Percentiles rank a stretch among this genome's conserved stretches.
phyloP scores from a whole-genome alignment of 2,329 filamentous ascomycete species.

The Pseudocercospora cruenta region DNA sequence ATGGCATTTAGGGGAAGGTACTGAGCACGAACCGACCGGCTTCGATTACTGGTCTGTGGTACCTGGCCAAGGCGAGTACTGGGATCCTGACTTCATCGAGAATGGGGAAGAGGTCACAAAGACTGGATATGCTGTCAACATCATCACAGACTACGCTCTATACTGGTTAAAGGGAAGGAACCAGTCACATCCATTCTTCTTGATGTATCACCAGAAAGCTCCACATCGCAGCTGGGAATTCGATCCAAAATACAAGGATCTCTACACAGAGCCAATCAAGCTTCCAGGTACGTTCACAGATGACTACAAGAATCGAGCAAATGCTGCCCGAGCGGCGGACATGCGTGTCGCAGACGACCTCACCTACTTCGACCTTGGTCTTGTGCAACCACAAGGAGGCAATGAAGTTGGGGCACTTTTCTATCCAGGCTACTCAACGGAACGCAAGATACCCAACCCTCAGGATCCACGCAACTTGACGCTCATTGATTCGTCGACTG shows the following conservation, averaged over 20 bases:
- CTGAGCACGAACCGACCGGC: slow-evolving; percentile 51
- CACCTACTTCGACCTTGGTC: slow-evolving; percentile 50
- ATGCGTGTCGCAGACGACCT: slow-evolving; percentile 57
- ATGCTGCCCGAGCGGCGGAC: slow-evolving; percentile 54
- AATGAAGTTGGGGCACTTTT: slow-evolving; percentile 42
- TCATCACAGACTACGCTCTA: slow-evolving; percentile 57
- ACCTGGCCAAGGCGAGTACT: slow-evolving; percentile 58
- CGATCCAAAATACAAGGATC: slow-evolving; percentile 52
- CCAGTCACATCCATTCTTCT: slow-evolving; percentile 50
- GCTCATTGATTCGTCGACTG: slow-evolving; percentile 54
- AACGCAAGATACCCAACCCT: slow-evolving; percentile 48
- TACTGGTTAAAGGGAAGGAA: slow-evolving; percentile 44
- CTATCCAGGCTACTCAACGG: slow-evolving; percentile 27
- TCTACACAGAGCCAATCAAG: slow-evolving; percentile 53
- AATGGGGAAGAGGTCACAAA: slow-evolving; percentile 38
- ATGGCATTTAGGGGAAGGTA: slow-evolving; percentile 58
- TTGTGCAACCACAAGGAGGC: slow-evolving; percentile 57
- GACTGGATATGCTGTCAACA: slow-evolving; percentile 55
- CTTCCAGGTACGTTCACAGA: slow-evolving; percentile 58
- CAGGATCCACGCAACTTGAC: slow-evolving; percentile 38
- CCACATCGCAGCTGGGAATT: slow-evolving; percentile 59
- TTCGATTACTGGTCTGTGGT: slow-evolving; percentile 59
- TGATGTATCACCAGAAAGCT: slow-evolving; percentile 63
- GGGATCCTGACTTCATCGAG: slow-evolving; percentile 56
- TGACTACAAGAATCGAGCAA: slow-evolving; percentile 59